Evolutionary conservation across 257 asterid genomes (phyloP), one percentile per base, ranked within the genome.

Genomic region (Salvia miltiorrhiza): DNA sequence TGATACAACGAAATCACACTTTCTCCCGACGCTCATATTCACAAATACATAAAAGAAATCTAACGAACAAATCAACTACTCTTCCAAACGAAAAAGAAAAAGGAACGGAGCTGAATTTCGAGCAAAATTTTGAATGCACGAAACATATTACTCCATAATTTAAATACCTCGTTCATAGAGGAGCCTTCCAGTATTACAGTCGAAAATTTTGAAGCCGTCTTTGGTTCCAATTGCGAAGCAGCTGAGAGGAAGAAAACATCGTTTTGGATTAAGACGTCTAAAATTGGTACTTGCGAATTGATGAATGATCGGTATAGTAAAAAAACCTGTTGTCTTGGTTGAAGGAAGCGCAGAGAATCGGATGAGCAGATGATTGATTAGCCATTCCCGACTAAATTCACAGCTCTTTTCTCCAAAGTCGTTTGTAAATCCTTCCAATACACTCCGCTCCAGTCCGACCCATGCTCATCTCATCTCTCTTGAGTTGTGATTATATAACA

Each of bases 151-250:
- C 4, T 30, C n/a, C n/a, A n/a, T n/a, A n/a, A 11, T 26, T n/a
- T 1, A 19, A 4, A 20, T 67, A 90, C 98, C 96, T 90, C 92
- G 86, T 33, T 90, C 86, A 59, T 92, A 90, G 16, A 90, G 93
- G 50, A 92, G 93, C 71, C 76, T 86, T 76, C 96, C 97, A 13
- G 95, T 83, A 56, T 78, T 84, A 9, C 90, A 82, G 71, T 88
- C 90, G 63, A 90, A 90, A 9, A 92, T 82, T 80, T 76, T 88
- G 84, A 86, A 90, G 17, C 96, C 96, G 24, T 86, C 84, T 76
- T 55, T 86, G 32, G 95, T 92, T 79, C 98, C 98, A 70, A 92
- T 81, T 24, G 88, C 91, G 48, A 92, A 90, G 76, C 97, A 92
- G 69, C 97, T 92, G 74, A n/a, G 35, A 23, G 23, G 28, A 62